Percentiles rank a stretch among this genome's conserved stretches.
Conservation (phyloP, 1,284 basidiomycete genomes). For the Leccinum colubrinum region DNA sequence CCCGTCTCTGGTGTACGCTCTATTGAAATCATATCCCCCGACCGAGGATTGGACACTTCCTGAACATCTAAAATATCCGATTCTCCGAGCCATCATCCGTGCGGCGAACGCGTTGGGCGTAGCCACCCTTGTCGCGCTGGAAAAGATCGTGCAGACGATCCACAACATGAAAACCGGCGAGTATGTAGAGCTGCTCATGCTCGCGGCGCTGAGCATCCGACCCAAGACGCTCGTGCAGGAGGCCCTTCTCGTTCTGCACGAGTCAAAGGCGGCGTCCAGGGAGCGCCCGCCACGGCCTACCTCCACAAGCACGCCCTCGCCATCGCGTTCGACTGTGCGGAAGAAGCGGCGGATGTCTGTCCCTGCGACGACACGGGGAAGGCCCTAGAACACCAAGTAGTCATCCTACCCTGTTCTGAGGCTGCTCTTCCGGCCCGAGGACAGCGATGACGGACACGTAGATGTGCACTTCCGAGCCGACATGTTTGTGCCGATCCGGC, state of each 20-base stretch:
- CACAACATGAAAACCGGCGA: constrained; percentile 37
- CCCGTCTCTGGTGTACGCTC: constrained; percentile 51
- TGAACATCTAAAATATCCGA: constrained; percentile 32
- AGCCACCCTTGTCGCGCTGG: constrained; percentile 53
- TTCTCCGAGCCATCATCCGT: constrained; percentile 49
- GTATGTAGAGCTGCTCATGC: constrained; percentile 53
- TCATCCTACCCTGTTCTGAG: too few species aligned
- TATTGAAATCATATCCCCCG: constrained; percentile 49
- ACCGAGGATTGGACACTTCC: constrained; percentile 33
- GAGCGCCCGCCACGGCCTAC: constrained; percentile 37
- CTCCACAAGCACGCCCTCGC: constrained; percentile 53
- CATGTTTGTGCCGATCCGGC: constrained; percentile 42
- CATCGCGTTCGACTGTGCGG: constrained; percentile 57
- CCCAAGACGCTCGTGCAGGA: constrained; percentile 53
- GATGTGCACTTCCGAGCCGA: constrained; percentile 56
- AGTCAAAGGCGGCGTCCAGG: constrained; percentile 36
- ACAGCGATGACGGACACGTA: constrained; percentile 34
- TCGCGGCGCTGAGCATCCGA: constrained; percentile 48
- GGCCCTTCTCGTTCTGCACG: constrained; percentile 54
- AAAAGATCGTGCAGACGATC: constrained; percentile 48
- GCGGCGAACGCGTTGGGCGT: constrained; percentile 53
- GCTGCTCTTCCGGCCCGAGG: constrained; percentile 34
- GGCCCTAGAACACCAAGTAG: too few species aligned
- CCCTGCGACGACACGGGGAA: constrained; percentile 58
- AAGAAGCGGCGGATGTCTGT: constrained; percentile 63